Base-by-base conservation (phyloP, 2,329 filamentous ascomycete species). In the Diaporthe eres region DNA sequence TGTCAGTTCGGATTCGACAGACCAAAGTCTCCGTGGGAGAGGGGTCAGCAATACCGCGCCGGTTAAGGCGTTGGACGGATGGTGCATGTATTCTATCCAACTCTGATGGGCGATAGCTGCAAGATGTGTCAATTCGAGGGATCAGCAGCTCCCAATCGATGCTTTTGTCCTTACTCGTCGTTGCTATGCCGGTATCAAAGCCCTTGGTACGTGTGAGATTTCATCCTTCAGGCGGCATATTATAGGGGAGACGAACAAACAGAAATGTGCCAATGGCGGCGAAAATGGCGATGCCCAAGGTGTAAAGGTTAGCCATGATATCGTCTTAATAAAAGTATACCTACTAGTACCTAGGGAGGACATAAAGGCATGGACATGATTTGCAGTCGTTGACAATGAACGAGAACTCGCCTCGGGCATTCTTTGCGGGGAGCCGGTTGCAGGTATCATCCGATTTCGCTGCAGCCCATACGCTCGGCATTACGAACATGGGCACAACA, bases 161-260 rank as follows among this genome's bases (percentile, higher is more conserved):
- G 13, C 1, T 28, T 1, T 12, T 47, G 2, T 19, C n/a, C 85
- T 82, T 76, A 88, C 86, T 91, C 22, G 89, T 91, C 17, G 90
- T 92, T 6, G 89, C 89, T 74, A 91, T 91, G 39, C 90, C 90
- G 0, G 89, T 91, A 80, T 91, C 90, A 76, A 91, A 91, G 3
- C 89, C 90, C 88, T 89, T 34, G 4, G 4, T 44, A 49, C 2
- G 49, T 77, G 6, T 77, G 6, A 76, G 51, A 42, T 39, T 19
- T 10, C 0, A 39, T 42, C 3, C 10, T 39, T 28, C 37, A 77
- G 51, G 12, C 15, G 25, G 19, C 22, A 7, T 47, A 37, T 9
- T 61, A 28, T 61, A 19, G 15, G 34, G 31, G 57, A 25, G 9
- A 81, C 88, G 57, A 84, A 89, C 88, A 80, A 90, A 91, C 73